phyloP scores from a whole-genome alignment of 2,329 filamentous ascomycete genomes.

The Hymenoscyphus occultus region DNA sequence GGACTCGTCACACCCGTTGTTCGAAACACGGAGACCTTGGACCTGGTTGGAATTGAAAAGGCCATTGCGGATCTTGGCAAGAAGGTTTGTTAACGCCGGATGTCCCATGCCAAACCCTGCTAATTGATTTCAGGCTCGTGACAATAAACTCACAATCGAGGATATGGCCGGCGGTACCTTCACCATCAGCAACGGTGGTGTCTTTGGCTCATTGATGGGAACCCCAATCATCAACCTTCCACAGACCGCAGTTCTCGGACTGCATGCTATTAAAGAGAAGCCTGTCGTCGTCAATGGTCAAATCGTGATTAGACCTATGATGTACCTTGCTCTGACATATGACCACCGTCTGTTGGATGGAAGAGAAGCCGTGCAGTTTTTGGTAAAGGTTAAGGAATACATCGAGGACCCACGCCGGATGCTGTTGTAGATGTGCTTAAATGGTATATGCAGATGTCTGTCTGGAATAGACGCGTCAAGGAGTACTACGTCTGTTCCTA shows the following conservation, averaged over 20 bases:
- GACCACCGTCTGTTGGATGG: slow-evolving; percentile 95
- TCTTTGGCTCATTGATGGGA: slow-evolving; percentile 95
- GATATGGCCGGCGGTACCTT: slow-evolving; percentile 99
- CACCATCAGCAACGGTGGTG: slow-evolving; percentile 95
- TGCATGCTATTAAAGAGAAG: slow-evolving; percentile 95
- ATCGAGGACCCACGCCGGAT: slow-evolving; percentile 94
- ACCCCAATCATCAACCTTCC: slow-evolving; percentile 98
- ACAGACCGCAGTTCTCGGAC: slow-evolving; percentile 85
- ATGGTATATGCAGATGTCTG: not conserved
- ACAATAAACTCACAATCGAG: slow-evolving; percentile 96
- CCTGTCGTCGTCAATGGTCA: slow-evolving; percentile 89
- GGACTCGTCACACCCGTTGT: slow-evolving; percentile 95
- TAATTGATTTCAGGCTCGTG: slow-evolving; percentile 64
- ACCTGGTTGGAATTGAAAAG: slow-evolving; percentile 85
- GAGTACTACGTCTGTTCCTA: not conserved
- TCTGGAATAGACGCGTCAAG: not conserved
- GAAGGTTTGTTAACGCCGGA: slow-evolving; percentile 60
- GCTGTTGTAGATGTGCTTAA: slow-evolving; percentile 53
- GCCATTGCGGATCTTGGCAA: slow-evolving; percentile 90
- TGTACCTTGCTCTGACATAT: slow-evolving; percentile 97
- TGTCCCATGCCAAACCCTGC: slow-evolving; percentile 8
- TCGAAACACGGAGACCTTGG: slow-evolving; percentile 84
- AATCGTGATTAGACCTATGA: slow-evolving; percentile 97
- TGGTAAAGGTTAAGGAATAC: slow-evolving; percentile 96
- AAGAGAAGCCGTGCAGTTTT: slow-evolving; percentile 90